These are phyloP conservation scores for Dendrocalamus sinicus DNA, from an alignment of 176 grass and related monocot genomes.

Conservation along the genomic window DNA sequence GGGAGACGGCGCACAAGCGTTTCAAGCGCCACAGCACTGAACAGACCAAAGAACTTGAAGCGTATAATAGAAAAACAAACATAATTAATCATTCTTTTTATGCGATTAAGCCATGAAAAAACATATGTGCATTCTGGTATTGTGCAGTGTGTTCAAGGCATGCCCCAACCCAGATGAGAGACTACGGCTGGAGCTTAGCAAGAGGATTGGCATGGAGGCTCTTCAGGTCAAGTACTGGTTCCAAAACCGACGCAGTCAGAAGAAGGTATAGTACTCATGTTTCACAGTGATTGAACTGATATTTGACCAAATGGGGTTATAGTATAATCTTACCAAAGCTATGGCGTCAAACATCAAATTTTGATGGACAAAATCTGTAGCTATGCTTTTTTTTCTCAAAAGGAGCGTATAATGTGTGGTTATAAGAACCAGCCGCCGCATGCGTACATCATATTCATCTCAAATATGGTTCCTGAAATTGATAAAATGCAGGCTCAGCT, in stretches of 20 bases:
- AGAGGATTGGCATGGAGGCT: background rate
- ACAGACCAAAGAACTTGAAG: slow-evolving; percentile 5
- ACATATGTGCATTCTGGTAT: background rate
- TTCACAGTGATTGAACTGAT: background rate
- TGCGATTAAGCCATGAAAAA: background rate
- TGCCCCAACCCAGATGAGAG: slow-evolving; percentile 6
- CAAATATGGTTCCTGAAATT: background rate
- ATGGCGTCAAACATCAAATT: no score
- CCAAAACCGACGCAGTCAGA: slow-evolving; percentile 37
- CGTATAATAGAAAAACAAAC: background rate
- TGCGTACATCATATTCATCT: no score
- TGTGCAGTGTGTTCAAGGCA: background rate
- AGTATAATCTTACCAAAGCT: background rate
- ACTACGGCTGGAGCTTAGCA: background rate
- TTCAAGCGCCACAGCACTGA: background rate
- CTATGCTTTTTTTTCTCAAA: background rate
- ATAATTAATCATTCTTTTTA: background rate
- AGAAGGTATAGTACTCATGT: background rate
- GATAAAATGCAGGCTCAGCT: background rate
- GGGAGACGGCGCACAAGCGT: background rate
- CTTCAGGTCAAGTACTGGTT: slow-evolving; percentile 42
- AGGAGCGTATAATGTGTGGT: no score
- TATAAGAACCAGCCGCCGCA: no score
- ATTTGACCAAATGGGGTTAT: background rate
- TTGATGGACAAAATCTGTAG: background rate